Evolutionary conservation across 306 rosid genomes (phyloP).

Genomic region (Rosa rugosa): DNA sequence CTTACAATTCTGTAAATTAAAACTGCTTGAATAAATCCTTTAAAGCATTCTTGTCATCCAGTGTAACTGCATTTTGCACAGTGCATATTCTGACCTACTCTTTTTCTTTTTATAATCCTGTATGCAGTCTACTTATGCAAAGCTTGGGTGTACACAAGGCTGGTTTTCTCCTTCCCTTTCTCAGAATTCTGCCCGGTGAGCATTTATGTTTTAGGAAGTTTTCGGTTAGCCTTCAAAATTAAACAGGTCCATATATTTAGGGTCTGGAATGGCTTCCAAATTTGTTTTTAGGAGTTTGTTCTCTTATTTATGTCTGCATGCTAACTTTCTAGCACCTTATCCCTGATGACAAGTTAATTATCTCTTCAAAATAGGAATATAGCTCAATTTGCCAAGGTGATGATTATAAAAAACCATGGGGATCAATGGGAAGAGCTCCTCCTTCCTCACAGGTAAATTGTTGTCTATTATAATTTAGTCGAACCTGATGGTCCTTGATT

Average conservation of each 20-base stretch:
- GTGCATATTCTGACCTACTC: background rate
- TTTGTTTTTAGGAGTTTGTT: background rate
- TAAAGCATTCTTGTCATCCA: background rate
- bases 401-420: slow-evolving; percentile 53
- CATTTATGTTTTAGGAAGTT: slow-evolving; percentile 10
- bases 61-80: background rate
- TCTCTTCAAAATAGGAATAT: slow-evolving; percentile 58
- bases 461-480: background rate
- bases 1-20: background rate
- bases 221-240: background rate
- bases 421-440: slow-evolving; percentile 60
- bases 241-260: background rate
- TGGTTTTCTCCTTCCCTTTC: slow-evolving; percentile 68
- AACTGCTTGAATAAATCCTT: background rate
- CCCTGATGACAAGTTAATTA: slow-evolving; percentile 2
- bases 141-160: slow-evolving; percentile 85
- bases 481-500: slow-evolving; percentile 11
- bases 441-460: slow-evolving; percentile 67
- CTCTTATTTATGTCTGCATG: background rate
- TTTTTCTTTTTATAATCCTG: background rate
- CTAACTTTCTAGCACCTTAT: background rate
- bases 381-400: slow-evolving; percentile 74
- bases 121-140: slow-evolving; percentile 78
- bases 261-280: background rate
- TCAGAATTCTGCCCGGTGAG: slow-evolving; percentile 71